Base-by-base conservation (phyloP, 345 rosid genomes). In the Anastatica hierochuntica region DNA sequence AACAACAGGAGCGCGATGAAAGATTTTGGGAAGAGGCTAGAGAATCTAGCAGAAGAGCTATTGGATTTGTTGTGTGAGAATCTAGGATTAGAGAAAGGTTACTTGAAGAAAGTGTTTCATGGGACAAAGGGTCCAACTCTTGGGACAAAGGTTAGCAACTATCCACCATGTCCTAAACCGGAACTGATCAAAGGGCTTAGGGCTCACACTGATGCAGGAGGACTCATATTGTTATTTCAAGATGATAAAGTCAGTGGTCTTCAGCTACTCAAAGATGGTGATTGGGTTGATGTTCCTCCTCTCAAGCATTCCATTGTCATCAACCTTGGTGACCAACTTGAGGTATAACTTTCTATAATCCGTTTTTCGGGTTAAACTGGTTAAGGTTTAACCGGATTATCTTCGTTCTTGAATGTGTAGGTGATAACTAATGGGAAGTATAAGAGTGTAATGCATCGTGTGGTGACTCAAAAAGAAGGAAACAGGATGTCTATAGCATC, bases 131-230 rank as follows among this genome's bases (percentile, higher is more conserved):
- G 94, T 12, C 94, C 96, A 46, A 79, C 66, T 33, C 81, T 92
- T 49, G 96, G 79, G 7, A 88, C 96, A 21, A 92, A 92, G 59
- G 83, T 88, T 26, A 85, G 95, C 72, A 84, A 81, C 74, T 92
- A 92, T 62, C 98, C 96, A 3, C 80, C 95, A 13, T 92, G 98
- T 64, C 96, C 94, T 10, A 84, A 83, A 58, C 98, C 98, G 4
- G 84, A 92, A 48, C 72, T 82, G 23, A 76, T 92, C 67, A 84
- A 79, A 57, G 98, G 98, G 1, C 90, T 92, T 10, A 68, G 98
- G 62, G 95, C 95, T 49, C 98, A 92, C 75, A 90, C 98, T 0
- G 98, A 92, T 49, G 95, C 96, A 0, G 98, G 98, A 24, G 98
- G 98, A 27, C 37, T 92, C 74, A 84, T 88, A 33, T 71, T 92